Base-by-base conservation (phyloP, 179 eudicot genomes). In the Pouteria campechiana region DNA sequence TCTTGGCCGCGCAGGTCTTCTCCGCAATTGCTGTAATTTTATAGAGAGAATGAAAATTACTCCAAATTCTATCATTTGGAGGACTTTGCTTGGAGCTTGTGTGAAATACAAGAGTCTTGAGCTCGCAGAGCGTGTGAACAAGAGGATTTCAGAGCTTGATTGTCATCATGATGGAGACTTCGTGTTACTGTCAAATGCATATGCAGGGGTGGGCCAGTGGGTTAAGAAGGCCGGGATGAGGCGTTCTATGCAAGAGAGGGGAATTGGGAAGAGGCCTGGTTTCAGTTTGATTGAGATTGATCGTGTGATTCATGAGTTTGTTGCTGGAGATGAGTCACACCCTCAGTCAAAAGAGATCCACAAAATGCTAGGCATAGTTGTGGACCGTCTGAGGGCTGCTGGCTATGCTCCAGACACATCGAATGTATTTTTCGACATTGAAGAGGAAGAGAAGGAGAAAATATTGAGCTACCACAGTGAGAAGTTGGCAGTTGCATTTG, bases 211-310 rank as follows among this genome's bases (percentile, higher is more conserved):
- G 9, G 79, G 79, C 27, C 73, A 79, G 41, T 78, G 81, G 83
- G 65, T 75, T 31, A 73, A 68, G 36, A 73, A 55, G 1, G 67
- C 58, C 28, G 29, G 31, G 7, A 60, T 70, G 53, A 75, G 93
- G 59, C 64, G 57, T 48, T 67, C 76, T 1, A 70, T 83, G 79
- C 57, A 53, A 0, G 57, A 55, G 33, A 57, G 51, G 14, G 58
- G 61, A 35, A 32, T 78, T 35, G 60, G 32, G 43, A 82, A 82
- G 58, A 43, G 41, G 16, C 78, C 83, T 18, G 84, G 87, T 42
- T 83, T 87, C 88, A 83, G 88, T 51, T 63, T 73, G 79, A 73
- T 79, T 44, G 84, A 78, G 58, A 70, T 75, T 21, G 72, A 73
- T 24, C 75, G 65, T 37, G 37, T 41, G 19, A 56, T 74, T 72